Evolutionary conservation across 1,284 basidiomycete species (phyloP).

Genomic region (Puccinia polysora): DNA sequence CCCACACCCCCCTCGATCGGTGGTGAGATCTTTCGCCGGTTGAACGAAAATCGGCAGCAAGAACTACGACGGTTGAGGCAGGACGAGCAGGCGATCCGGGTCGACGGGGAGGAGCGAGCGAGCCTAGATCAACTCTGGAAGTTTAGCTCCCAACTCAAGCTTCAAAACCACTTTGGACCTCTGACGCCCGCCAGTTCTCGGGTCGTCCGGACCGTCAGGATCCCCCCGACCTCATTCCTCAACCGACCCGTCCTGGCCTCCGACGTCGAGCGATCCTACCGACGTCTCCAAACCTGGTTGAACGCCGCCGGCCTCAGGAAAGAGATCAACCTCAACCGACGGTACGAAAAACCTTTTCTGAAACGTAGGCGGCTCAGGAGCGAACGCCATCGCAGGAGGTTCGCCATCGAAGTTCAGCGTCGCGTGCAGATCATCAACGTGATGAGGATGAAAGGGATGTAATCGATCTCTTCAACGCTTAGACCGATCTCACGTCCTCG

Average conservation of each 20-base stretch:
- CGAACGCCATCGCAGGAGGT: conserved; percentile 35
- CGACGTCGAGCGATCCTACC: conserved; percentile 39
- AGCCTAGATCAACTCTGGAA: conserved; percentile 42
- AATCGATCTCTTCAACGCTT: background rate
- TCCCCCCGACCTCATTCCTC: conserved; percentile 32
- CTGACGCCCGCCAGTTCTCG: conserved; percentile 33
- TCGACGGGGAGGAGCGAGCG: conserved; percentile 25
- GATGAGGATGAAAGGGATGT: conserved; percentile 42
- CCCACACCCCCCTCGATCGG: conserved; percentile 3
- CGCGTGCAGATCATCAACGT: conserved; percentile 39
- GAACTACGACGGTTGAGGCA: conserved; percentile 9
- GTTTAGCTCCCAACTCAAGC: conserved; percentile 16
- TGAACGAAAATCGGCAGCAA: conserved; percentile 22
- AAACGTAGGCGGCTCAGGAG: conserved; percentile 32
- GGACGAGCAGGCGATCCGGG: background rate
- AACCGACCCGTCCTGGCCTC: conserved; percentile 20
- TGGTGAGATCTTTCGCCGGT: conserved; percentile 23
- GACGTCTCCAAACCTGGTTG: conserved; percentile 6
- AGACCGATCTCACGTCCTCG: too few species aligned
- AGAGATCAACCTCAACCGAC: conserved; percentile 34
- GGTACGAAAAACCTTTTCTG: conserved; percentile 42
- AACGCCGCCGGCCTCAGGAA: conserved; percentile 19
- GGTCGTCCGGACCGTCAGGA: conserved; percentile 24
- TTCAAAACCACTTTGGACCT: conserved; percentile 39
- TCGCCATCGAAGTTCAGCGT: conserved; percentile 42